These are phyloP conservation scores for Musa schizocarpa DNA, from an alignment of 176 grass and related monocot species.

Conservation along the genomic window DNA sequence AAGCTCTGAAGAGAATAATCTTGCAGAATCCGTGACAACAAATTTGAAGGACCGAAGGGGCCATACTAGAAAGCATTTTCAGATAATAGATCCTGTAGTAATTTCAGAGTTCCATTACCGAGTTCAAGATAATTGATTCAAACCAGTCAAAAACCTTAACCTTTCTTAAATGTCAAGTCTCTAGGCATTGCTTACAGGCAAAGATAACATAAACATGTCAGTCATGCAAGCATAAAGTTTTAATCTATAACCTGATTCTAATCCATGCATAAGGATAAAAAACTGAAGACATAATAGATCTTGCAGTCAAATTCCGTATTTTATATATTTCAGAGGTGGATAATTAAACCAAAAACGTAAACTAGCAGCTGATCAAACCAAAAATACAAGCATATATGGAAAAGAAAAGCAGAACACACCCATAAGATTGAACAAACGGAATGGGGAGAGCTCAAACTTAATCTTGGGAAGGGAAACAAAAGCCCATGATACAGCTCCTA, in stretches of 20 bases:
- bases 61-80: neutral
- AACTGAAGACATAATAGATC: neutral
- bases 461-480: constrained; percentile 96
- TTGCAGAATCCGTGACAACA: neutral
- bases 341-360: neutral
- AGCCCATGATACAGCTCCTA: constrained; percentile 93
- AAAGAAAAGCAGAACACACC: constrained; percentile 28
- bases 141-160: neutral
- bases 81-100: neutral
- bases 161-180: neutral
- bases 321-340: neutral
- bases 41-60: neutral
- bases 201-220: neutral
- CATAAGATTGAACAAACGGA: constrained; percentile 93
- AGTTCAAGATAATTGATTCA: neutral
- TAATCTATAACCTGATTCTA: neutral
- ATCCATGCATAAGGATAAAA: neutral
- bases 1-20: neutral
- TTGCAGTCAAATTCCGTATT: neutral
- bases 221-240: neutral
- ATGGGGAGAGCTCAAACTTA: constrained; percentile 75
- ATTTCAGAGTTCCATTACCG: neutral
- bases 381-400: constrained; percentile 5
- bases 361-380: neutral
- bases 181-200: neutral